Conservation (phyloP, 805 yeast species). For the Sugiyamaella chiloensis region DNA sequence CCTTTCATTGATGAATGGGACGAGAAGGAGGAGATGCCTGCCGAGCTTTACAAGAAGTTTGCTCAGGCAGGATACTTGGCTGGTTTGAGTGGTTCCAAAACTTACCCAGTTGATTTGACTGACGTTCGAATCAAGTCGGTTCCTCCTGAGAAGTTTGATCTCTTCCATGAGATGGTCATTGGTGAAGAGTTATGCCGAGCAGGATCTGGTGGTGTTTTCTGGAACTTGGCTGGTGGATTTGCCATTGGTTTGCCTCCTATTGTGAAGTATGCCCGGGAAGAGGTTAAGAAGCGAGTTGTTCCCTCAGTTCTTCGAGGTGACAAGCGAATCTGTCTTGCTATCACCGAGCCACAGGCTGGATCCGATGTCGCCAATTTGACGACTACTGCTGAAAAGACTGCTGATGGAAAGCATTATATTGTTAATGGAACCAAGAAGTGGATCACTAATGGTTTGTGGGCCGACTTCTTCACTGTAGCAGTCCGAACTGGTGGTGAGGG, state of each 20-base stretch:
- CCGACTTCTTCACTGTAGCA: conserved; percentile 44
- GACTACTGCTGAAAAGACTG: conserved; percentile 36
- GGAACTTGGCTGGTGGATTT: conserved; percentile 41
- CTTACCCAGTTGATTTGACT: conserved; percentile 38
- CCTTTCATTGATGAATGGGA: conserved; percentile 46
- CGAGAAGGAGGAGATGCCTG: conserved; percentile 36
- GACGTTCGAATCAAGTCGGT: conserved; percentile 36
- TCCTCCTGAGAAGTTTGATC: conserved; percentile 38
- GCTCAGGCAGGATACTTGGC: conserved; percentile 40
- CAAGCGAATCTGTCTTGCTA: conserved; percentile 40
- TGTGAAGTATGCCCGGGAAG: conserved; percentile 33
- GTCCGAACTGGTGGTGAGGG: conserved; percentile 44
- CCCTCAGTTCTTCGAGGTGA: conserved; percentile 38
- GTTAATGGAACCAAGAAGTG: conserved; percentile 44
- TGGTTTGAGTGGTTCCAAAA: conserved; percentile 37
- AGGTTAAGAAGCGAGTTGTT: conserved; percentile 35
- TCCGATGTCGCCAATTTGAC: conserved; percentile 42
- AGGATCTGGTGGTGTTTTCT: conserved; percentile 41
- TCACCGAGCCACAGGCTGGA: conserved; percentile 46
- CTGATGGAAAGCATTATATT: conserved; percentile 40
- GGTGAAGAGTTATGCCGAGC: conserved; percentile 39
- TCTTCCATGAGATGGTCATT: conserved; percentile 39
- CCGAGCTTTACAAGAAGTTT: conserved; percentile 33
- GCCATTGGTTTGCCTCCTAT: conserved; percentile 42
- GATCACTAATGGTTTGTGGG: conserved; percentile 44